Evolutionary conservation across 495 filamentous ascomycete genomes (phyloP).

Genomic region (Neurospora tetrasperma): DNA sequence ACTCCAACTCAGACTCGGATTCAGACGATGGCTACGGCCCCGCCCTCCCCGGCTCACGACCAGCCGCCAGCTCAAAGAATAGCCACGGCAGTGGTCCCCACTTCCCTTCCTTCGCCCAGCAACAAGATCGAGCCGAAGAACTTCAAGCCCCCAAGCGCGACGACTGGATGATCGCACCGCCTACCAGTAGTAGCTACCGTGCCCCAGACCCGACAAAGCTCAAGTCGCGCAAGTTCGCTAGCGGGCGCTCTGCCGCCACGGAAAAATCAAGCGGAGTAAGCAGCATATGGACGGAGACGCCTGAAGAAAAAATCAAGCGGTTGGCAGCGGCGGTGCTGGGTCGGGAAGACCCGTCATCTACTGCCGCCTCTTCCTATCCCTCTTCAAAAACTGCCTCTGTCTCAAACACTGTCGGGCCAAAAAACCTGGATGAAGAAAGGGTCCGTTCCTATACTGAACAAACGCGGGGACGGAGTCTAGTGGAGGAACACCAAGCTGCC

Average conservation of each 20-base stretch:
- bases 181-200: conserved; percentile 50
- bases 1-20: conserved; percentile 19
- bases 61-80: not conserved
- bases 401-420: not conserved
- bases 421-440: conserved; percentile 14
- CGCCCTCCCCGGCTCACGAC: conserved; percentile 50
- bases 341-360: conserved; percentile 28
- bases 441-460: conserved; percentile 32
- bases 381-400: not conserved
- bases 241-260: conserved; percentile 9
- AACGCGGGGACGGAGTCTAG: conserved; percentile 51
- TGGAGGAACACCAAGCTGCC: conserved; percentile 47
- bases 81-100: conserved; percentile 1
- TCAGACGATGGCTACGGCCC: conserved; percentile 56
- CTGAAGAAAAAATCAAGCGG: conserved; percentile 73
- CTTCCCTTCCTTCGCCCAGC: conserved; percentile 6
- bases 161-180: conserved; percentile 92
- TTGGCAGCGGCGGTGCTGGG: conserved; percentile 83
- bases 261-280: conserved; percentile 41
- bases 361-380: not conserved
- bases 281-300: conserved; percentile 83
- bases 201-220: conserved; percentile 74
- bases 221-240: conserved; percentile 68
- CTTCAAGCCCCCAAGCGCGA: conserved; percentile 47
- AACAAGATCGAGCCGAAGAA: conserved; percentile 8